phyloP scores from a whole-genome alignment of 2,329 filamentous ascomycete species.

The Fusarium piperis region DNA sequence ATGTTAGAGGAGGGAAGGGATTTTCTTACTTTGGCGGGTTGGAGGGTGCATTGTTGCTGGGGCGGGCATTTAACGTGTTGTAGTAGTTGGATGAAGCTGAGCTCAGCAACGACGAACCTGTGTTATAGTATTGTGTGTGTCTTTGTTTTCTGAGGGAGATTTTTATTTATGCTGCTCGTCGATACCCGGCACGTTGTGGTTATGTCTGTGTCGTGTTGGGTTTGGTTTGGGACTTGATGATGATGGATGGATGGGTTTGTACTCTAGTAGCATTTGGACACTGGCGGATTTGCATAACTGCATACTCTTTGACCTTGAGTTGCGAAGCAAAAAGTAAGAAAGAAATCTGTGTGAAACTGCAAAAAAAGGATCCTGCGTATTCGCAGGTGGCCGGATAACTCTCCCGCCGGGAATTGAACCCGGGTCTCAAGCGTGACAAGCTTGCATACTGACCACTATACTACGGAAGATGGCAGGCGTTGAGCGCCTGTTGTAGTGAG shows the following conservation, averaged over 20 bases:
- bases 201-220: constrained; percentile 7
- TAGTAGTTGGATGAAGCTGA: constrained; percentile 23
- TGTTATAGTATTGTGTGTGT: constrained; percentile 28
- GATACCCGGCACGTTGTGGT: constrained; percentile 47
- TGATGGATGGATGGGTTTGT: constrained; percentile 9
- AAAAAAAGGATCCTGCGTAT: constrained; percentile 1
- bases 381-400: constrained; percentile 31
- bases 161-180: constrained; percentile 44
- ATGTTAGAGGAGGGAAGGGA: not conserved
- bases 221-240: not conserved
- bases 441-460: constrained; percentile 40
- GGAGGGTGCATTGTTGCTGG: constrained; percentile 29
- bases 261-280: constrained; percentile 9
- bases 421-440: constrained; percentile 40
- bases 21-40: not conserved
- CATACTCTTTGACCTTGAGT: not conserved
- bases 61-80: constrained; percentile 5
- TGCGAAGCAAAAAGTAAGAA: not conserved
- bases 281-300: not conserved
- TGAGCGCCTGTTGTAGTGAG: constrained; percentile 3
- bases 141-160: constrained; percentile 17
- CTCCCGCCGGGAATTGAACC: constrained; percentile 40
- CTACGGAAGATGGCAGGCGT: constrained; percentile 28
- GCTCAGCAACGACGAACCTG: constrained; percentile 22
- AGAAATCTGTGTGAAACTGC: not conserved